Percentiles rank a stretch among this genome's conserved stretches.
phyloP scores from a whole-genome alignment of 495 filamentous ascomycete species.

The Daldinia caldariorum region DNA sequence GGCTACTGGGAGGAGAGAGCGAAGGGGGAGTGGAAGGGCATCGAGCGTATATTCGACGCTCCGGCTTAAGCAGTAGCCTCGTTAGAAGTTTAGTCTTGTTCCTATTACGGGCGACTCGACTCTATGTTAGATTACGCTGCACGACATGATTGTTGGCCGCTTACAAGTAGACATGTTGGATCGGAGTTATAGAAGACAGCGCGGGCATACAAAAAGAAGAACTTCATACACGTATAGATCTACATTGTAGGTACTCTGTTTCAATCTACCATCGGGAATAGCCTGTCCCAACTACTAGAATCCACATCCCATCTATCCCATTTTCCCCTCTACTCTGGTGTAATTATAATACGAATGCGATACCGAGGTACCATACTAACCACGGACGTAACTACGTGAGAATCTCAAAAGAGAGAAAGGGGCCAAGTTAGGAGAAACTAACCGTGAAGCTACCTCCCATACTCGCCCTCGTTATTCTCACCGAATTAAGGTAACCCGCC shows the following conservation, averaged over 20 bases:
- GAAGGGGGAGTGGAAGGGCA: conserved; percentile 72
- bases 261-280: conserved; percentile 13
- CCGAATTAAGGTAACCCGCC: no score
- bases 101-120: neutral
- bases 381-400: no score
- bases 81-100: neutral
- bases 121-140: conserved; percentile 10
- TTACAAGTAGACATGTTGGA: neutral
- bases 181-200: neutral
- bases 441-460: no score
- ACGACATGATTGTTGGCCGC: neutral
- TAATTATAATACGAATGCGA: no score
- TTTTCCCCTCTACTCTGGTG: neutral
- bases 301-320: neutral
- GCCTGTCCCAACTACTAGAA: neutral
- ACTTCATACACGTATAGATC: conserved; percentile 20
- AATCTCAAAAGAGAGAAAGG: no score
- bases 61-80: neutral
- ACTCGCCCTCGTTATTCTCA: no score
- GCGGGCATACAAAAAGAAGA: conserved; percentile 20
- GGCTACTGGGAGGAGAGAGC: conserved; percentile 92
- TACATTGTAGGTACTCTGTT: conserved; percentile 5
- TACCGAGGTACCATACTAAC: no score
- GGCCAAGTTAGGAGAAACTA: no score
- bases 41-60: conserved; percentile 72